phyloP scores from a whole-genome alignment of 2,329 filamentous ascomycete genomes.

The Oidium heveae region DNA sequence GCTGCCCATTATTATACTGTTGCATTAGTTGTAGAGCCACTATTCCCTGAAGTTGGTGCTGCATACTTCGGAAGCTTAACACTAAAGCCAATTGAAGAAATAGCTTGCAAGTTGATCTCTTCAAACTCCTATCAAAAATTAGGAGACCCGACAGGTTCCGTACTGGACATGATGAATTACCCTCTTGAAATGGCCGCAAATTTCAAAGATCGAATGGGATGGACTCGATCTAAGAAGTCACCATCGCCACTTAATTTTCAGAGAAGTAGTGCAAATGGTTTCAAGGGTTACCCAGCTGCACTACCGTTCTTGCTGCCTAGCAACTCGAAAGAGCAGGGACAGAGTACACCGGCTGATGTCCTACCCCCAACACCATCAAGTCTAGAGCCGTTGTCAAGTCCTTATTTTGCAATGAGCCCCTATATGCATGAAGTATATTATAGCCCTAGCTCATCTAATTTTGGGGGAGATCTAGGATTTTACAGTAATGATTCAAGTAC shows the following conservation, averaged over 20 bases:
- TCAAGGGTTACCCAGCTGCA: background rate
- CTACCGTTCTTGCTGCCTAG: background rate
- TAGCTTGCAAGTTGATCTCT: conserved; percentile 47
- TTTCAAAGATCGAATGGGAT: conserved; percentile 42
- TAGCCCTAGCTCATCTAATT: background rate
- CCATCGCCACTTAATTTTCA: conserved; percentile 9
- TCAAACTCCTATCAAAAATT: conserved; percentile 35
- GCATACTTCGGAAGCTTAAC: conserved; percentile 69
- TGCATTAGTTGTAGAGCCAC: conserved; percentile 63
- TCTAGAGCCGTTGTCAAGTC: background rate
- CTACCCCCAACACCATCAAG: background rate
- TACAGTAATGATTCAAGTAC: background rate
- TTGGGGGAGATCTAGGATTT: background rate
- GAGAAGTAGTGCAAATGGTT: background rate
- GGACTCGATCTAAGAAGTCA: conserved; percentile 34
- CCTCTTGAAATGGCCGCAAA: conserved; percentile 43
- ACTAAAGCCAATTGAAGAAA: conserved; percentile 62
- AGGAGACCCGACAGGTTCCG: conserved; percentile 32
- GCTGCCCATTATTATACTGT: conserved; percentile 83
- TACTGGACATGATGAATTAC: conserved; percentile 43
- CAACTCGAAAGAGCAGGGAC: background rate
- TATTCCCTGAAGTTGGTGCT: conserved; percentile 77
- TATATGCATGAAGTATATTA: background rate
- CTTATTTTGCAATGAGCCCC: background rate
- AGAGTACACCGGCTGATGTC: background rate